Evolutionary conservation across 305 asterid species (phyloP), one percentile per base, ranked within the genome.

Genomic region (Coffea humblotiana): DNA sequence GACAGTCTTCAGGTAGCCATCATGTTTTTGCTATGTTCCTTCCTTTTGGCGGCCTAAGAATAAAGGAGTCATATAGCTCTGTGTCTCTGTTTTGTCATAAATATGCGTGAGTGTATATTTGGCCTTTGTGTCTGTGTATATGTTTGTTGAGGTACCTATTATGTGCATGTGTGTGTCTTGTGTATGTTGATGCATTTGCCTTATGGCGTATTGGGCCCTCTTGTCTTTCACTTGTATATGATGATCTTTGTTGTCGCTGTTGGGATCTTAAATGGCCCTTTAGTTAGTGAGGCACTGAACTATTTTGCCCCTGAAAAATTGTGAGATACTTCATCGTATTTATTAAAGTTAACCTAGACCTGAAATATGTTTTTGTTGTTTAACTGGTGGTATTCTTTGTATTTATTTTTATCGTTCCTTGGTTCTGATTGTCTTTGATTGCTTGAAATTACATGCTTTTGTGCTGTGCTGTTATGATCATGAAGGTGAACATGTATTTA

Each of bases 1-100:
- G 96, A 95, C 84, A 85, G 90, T 76, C 90, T 92, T 64, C 98
- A 95, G 99, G 99, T 95, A 87, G 47, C 21, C 27, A 75, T 69
- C 40, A 2, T 18, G 27, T 61, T 76, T 54, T 56, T 27, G 32
- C 37, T 25, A 65, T 56, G 3, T 11, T 13, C 45, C 4, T 49
- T 15, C 19, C 49, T 6, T 77, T 5, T 35, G 18, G 18, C 3
- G 3, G 3, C 37, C 18, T 4, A n/a, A 32, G 4, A 16, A 16
- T 45, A 25, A 29, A 32, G 21, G 16, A 49, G 9, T 4, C 3
- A 29, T 19, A 29, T n/a, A 8, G 12, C 65, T 9, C 4, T 2
- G 12, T 37, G 43, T 37, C 5, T 37, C 5, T 37, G 43, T 37
- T 37, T 37, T 37, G 43, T 37, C 43, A 37, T 37, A 37, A 37